phyloP scores from a whole-genome alignment of 768 basidiomycete species.

The Tephrocybe sp. region DNA sequence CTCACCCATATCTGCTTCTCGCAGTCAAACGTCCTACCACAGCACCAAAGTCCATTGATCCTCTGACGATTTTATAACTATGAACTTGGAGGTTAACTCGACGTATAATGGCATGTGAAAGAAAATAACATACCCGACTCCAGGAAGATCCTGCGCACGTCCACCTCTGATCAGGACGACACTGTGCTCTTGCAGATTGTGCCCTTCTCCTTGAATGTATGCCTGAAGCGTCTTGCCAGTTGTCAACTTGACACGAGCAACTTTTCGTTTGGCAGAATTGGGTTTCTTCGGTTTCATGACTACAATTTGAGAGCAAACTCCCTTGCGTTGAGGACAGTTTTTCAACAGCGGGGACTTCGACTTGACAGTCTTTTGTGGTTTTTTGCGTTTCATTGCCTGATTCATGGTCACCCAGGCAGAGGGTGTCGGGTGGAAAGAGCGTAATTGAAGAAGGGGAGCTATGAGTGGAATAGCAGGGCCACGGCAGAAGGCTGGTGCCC shows the following conservation, averaged over 20 bases:
- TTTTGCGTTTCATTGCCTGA: conserved; percentile 82
- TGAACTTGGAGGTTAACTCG: not conserved
- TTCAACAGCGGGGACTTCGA: conserved; percentile 81
- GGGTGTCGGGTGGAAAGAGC: conserved; percentile 64
- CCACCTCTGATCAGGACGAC: conserved; percentile 95
- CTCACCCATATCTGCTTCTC: conserved; percentile 91
- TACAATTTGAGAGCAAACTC: conserved; percentile 80
- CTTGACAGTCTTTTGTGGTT: conserved; percentile 47
- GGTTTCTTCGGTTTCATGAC: conserved; percentile 94
- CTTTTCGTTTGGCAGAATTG: conserved; percentile 97
- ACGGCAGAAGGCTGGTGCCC: conserved; percentile 26
- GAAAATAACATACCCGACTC: conserved; percentile 71
- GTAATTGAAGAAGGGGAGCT: conserved; percentile 26
- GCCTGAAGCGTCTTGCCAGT: conserved; percentile 89
- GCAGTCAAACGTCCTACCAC: conserved; percentile 80
- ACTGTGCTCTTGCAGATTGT: conserved; percentile 96
- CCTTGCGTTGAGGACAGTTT: conserved; percentile 82
- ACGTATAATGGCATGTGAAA: not conserved
- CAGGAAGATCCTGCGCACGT: conserved; percentile 94
- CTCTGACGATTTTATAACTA: conserved; percentile 95
- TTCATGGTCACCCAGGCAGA: conserved; percentile 71
- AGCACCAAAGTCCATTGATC: conserved; percentile 86
- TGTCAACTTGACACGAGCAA: conserved; percentile 88
- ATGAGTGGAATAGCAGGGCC: not conserved
- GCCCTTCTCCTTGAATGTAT: conserved; percentile 96